Evolutionary conservation across 805 yeast genomes (phyloP).

Genomic region (Saturnispora saitoi): DNA sequence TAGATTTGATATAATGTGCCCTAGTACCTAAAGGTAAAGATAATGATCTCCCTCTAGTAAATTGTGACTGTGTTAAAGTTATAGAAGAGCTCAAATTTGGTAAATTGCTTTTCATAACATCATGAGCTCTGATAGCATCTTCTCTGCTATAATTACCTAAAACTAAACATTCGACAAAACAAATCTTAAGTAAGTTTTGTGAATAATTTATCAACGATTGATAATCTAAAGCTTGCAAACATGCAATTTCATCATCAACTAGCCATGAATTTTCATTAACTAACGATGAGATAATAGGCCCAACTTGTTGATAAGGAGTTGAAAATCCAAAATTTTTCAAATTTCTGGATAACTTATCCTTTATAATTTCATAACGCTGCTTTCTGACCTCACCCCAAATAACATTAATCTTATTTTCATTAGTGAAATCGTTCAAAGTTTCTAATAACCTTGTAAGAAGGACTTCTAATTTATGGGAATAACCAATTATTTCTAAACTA

Average conservation of each 20-base stretch:
- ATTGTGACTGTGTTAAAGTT: slow-evolving; percentile 36
- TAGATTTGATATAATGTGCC: slow-evolving; percentile 38
- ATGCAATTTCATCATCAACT: slow-evolving; percentile 49
- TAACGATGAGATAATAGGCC: slow-evolving; percentile 50
- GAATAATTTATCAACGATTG: slow-evolving; percentile 32
- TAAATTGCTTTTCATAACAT: slow-evolving; percentile 30
- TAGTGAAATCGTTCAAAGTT: slow-evolving; percentile 39
- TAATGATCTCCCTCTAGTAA: slow-evolving; percentile 35
- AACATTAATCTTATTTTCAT: slow-evolving; percentile 15
- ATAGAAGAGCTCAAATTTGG: slow-evolving; percentile 20
- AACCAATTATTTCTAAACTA: slow-evolving; percentile 62
- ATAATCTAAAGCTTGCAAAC: slow-evolving; percentile 42
- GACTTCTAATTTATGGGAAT: slow-evolving; percentile 67
- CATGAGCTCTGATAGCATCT: slow-evolving; percentile 45
- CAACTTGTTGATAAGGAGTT: slow-evolving; percentile 73
- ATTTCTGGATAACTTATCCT: slow-evolving; percentile 54
- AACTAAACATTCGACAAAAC: slow-evolving; percentile 62
- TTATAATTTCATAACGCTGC: slow-evolving; percentile 58
- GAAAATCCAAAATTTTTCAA: slow-evolving; percentile 61
- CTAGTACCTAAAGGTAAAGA: slow-evolving; percentile 32
- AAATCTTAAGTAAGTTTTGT: slow-evolving; percentile 46
- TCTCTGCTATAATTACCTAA: slow-evolving; percentile 61
- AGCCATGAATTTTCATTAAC: slow-evolving; percentile 68
- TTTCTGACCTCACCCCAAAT: slow-evolving; percentile 30
- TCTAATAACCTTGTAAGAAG: slow-evolving; percentile 54